Evolutionary conservation across 208 protist species (phyloP).

Genomic region (Wallacemonas sp.): DNA sequence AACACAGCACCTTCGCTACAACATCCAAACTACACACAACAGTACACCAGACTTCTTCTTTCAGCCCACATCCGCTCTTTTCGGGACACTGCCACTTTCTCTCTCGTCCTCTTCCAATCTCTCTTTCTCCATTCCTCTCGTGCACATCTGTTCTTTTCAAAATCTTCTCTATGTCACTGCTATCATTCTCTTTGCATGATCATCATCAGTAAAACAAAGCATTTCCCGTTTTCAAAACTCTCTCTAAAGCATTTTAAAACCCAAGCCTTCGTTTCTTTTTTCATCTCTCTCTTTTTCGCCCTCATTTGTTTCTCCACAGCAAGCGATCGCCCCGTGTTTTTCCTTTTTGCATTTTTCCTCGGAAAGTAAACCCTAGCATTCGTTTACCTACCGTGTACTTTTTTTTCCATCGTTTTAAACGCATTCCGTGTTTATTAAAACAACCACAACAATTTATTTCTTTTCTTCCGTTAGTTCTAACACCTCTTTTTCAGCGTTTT

Average conservation of each 20-base stretch:
- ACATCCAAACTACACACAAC: no score
- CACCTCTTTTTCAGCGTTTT: neutral
- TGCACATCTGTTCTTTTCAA: neutral
- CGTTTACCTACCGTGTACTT: neutral
- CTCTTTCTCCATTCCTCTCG: neutral
- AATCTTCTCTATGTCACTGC: neutral
- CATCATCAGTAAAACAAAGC: no score
- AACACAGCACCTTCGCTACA: no score
- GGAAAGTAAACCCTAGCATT: neutral
- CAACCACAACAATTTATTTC: neutral
- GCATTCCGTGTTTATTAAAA: no score
- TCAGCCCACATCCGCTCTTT: no score
- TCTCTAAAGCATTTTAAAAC: no score
- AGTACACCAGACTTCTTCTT: no score
- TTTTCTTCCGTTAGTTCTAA: neutral
- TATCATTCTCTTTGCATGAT: neutral
- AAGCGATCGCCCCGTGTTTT: neutral
- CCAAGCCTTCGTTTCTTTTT: no score
- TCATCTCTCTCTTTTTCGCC: no score
- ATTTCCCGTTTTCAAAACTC: no score
- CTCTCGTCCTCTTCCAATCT: neutral
- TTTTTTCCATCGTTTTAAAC: slow-evolving; percentile 20
- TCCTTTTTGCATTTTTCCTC: neutral
- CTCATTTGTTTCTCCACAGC: neutral
- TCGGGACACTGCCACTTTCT: no score